Evolutionary conservation across 192 early-diverging fungal species (phyloP), one percentile per base, ranked within the genome.

Genomic region (Coemansia sp.): DNA sequence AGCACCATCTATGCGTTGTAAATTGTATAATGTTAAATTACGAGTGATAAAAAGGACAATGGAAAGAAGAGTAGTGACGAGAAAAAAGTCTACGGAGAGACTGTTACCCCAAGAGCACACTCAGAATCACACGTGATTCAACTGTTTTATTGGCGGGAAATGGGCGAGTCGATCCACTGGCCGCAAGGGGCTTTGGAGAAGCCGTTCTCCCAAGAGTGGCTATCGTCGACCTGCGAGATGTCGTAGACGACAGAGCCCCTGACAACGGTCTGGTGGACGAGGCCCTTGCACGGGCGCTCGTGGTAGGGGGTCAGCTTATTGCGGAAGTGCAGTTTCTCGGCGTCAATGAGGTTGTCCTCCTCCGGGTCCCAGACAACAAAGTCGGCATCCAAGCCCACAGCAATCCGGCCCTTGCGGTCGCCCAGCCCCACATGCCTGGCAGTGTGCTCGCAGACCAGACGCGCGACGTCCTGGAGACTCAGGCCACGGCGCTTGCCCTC

Each of bases 291-390:
- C 3, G 63, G 62, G 48, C 81, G 81, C 29, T 88, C 90, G 66
- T 85, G 74, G 74, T 93, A 93, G 5, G 92, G 92, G 3, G 90
- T 90, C 13, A 91, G 79, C 81, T 92, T 93, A 73, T 93, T 90
- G 70, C 90, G 90, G 78, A 93, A 93, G 65, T 91, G 88, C 33
- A 93, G 88, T 68, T 87, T 85, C 63, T 88, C 85, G 14, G 76
- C 79, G 10, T 80, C 85, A 51, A 90, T 77, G 16, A 59, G 72
- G 78, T 86, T 90, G 1, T 80, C 71, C 66, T 86, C 85, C 33
- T 92, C 89, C 2, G 91, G 91, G 40, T 75, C 81, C 91, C 91
- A 93, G 63, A 93, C 84, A 48, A 91, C 89, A 74, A 93, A 86
- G 83, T 93, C 92, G 9, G 88, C 92, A 72, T 93, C 92, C 37